These are phyloP conservation scores for Gastrolobium bilobum DNA, from an alignment of 306 rosid species.

Conservation along the genomic window DNA sequence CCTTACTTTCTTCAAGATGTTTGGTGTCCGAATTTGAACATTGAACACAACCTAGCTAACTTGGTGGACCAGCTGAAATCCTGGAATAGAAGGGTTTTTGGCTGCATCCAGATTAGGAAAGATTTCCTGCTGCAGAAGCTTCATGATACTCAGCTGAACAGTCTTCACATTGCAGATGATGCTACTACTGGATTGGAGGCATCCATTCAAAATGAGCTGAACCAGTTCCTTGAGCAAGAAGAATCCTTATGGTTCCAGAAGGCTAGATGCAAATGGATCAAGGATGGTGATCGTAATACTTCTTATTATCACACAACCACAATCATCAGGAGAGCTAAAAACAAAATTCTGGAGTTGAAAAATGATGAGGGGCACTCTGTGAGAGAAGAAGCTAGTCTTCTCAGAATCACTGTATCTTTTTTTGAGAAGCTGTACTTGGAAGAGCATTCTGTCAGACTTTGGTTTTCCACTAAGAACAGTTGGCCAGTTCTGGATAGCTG, in stretches of 20 bases:
- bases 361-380: not conserved
- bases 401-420: no score
- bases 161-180: accelerated
- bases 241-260: not conserved
- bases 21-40: no score
- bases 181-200: not conserved
- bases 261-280: not conserved
- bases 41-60: no score
- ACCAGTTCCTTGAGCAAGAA: not conserved
- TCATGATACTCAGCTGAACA: not conserved
- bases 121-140: no score
- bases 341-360: not conserved
- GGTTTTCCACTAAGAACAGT: no score
- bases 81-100: no score
- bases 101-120: no score
- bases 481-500: no score
- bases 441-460: no score
- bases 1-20: no score
- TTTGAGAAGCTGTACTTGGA: no score
- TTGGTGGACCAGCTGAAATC: no score
- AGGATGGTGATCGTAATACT: not conserved
- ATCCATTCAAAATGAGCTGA: not conserved
- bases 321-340: not conserved
- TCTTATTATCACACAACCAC: not conserved
- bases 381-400: not conserved